Percentiles rank a stretch among this genome's conserved stretches.
Conservation (phyloP, 345 rosid species). For the Linum tenue region DNA sequence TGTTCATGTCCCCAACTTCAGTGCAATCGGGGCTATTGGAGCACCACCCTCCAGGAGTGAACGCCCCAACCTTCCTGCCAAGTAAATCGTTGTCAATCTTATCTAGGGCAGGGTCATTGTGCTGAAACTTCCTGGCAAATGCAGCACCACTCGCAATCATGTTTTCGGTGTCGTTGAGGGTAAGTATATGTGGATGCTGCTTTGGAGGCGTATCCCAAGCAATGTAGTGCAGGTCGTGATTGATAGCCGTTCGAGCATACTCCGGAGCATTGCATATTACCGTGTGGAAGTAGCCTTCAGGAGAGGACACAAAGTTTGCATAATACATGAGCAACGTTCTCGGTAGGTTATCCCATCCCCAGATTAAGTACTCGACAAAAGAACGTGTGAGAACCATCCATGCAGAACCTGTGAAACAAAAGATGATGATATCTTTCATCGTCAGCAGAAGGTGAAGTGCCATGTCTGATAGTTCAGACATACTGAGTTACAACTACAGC, state of each 20-base stretch:
- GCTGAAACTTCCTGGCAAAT: conserved; percentile 75
- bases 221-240: conserved; percentile 91
- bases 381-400: conserved; percentile 92
- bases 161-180: conserved; percentile 52
- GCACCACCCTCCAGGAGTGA: conserved; percentile 98
- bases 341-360: conserved; percentile 99
- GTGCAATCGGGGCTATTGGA: conserved; percentile 62
- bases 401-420: conserved; percentile 65
- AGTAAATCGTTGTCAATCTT: conserved; percentile 66
- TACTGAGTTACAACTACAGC: not conserved
- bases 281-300: conserved; percentile 94
- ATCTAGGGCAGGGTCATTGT: conserved; percentile 48
- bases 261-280: conserved; percentile 89
- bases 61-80: conserved; percentile 39
- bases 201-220: conserved; percentile 90
- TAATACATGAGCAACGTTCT: conserved; percentile 90
- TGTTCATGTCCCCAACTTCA: conserved; percentile 46
- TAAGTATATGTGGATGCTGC: conserved; percentile 81
- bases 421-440: not conserved
- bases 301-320: conserved; percentile 91
- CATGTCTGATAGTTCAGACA: not conserved
- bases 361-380: conserved; percentile 76
- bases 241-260: conserved; percentile 52
- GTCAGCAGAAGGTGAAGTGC: not conserved
- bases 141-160: conserved; percentile 80